Base-by-base conservation (phyloP, 2,329 filamentous ascomycete species). In the Thermothelomyces thermophilus region DNA sequence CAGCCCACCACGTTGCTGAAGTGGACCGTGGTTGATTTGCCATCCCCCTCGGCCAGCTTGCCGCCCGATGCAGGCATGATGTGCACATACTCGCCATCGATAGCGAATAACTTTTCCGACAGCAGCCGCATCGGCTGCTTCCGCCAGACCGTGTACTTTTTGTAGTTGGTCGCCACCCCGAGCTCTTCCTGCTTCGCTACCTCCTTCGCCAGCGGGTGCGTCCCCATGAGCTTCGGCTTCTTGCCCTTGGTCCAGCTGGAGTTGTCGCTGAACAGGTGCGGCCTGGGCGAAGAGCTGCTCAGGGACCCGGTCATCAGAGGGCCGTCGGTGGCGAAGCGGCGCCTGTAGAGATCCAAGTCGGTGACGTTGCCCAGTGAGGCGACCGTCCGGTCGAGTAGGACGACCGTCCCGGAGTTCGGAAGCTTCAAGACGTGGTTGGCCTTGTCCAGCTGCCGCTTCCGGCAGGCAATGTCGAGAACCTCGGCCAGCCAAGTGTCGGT, bases 21-120 rank as follows among this genome's bases (percentile, higher is more conserved):
- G 60, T 90, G 87, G 41, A 91, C 85, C 35, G 86, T 89, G 2
- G 86, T 90, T 30, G 82, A 86, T 70, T 89, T 90, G 31, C 79
- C 79, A 48, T 73, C 75, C 19, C 74, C 76, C 49, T 84, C 81
- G 52, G 80, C 77, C 50, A 82, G 69, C 63, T 86, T 87, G 33
- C 83, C 82, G 9, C 77, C 77, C 2, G 78, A 79, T 1, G 79
- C 75, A 22, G 87, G 86, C 77, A 89, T 84, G 60, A 94, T 89
- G 66, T 91, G 87, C 54, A 94, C 81, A 65, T 90, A 93, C 64
- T 94, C 88, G 52, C 86, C 86, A 60, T 91, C 87, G 57, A 94
- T 87, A 41, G 86, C 82, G 36, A 93, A 72, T 9, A 88, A 79
- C 51, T 86, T 80, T 59, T 90, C 85, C 53, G 87, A 86, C 61